A percentile compares a stretch with the other conserved stretches of the same genome.
Evolutionary conservation across 371 early-diverging fungal species (phyloP).

Genomic region (Mortierella sp.): DNA sequence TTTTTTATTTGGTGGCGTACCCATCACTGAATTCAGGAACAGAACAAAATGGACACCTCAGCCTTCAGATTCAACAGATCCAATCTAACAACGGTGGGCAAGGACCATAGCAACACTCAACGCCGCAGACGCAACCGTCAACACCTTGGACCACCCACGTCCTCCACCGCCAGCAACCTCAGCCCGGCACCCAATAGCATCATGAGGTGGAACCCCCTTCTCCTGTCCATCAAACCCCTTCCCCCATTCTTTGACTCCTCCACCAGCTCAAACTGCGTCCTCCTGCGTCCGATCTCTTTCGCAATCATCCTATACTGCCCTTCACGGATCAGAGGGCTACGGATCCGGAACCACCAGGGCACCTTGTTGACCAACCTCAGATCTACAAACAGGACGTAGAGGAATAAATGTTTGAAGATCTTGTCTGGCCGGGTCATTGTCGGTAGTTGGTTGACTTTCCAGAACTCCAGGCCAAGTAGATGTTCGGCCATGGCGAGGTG

Average conservation of each 20-base stretch:
- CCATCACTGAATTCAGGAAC: not conserved
- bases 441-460: constrained; percentile 26
- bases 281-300: not conserved
- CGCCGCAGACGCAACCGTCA: constrained; percentile 15
- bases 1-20: not conserved
- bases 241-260: constrained; percentile 7
- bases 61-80: not conserved
- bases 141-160: constrained; percentile 7
- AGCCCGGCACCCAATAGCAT: not conserved
- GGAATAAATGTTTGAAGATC: not conserved
- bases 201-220: not conserved
- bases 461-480: constrained; percentile 22
- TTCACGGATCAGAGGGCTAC: not conserved
- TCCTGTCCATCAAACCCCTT: not conserved
- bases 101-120: constrained; percentile 4
- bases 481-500: constrained; percentile 31
- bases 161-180: not conserved
- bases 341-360: constrained; percentile 25
- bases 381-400: constrained; percentile 3
- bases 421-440: constrained; percentile 1
- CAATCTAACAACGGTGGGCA: not conserved
- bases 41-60: not conserved
- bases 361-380: constrained; percentile 21
- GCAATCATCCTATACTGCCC: not conserved
- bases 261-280: constrained; percentile 14